phyloP scores from a whole-genome alignment of 371 early-diverging fungal genomes.

The Apophysomyces elegans region DNA sequence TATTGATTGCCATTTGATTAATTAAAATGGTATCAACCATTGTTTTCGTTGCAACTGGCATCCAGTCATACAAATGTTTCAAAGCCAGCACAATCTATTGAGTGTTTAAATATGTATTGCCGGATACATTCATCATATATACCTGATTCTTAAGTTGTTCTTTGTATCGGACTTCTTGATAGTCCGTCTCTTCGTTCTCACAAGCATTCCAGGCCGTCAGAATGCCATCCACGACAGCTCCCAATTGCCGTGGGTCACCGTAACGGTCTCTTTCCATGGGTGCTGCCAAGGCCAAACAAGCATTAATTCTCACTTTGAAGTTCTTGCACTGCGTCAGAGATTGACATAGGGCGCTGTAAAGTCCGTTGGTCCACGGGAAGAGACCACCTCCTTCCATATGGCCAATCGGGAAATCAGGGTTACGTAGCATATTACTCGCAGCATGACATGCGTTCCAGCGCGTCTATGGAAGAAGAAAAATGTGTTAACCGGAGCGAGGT shows the following conservation, averaged over 20 bases:
- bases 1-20: background rate
- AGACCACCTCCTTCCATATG: slow-evolving; percentile 27
- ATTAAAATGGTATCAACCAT: background rate
- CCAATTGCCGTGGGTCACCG: slow-evolving; percentile 47
- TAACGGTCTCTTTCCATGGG: slow-evolving; percentile 51
- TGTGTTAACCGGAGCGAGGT: too few relatives aligned
- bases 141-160: slow-evolving; percentile 63
- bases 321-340: slow-evolving; percentile 68
- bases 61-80: slow-evolving; percentile 7
- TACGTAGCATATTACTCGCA: slow-evolving; percentile 65
- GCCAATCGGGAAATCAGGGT: slow-evolving; percentile 67
- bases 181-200: slow-evolving; percentile 34
- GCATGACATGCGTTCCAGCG: slow-evolving; percentile 90
- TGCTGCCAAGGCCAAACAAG: slow-evolving; percentile 67
- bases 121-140: background rate
- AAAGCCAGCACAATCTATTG: background rate
- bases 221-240: slow-evolving; percentile 48
- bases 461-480: slow-evolving; percentile 37
- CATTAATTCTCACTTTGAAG: slow-evolving; percentile 83
- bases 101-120: background rate
- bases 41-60: background rate
- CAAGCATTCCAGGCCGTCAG: slow-evolving; percentile 46
- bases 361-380: slow-evolving; percentile 56
- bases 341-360: slow-evolving; percentile 60
- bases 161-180: slow-evolving; percentile 67